Conservation (phyloP, 768 basidiomycete species). For the Suillus ampliporus region DNA sequence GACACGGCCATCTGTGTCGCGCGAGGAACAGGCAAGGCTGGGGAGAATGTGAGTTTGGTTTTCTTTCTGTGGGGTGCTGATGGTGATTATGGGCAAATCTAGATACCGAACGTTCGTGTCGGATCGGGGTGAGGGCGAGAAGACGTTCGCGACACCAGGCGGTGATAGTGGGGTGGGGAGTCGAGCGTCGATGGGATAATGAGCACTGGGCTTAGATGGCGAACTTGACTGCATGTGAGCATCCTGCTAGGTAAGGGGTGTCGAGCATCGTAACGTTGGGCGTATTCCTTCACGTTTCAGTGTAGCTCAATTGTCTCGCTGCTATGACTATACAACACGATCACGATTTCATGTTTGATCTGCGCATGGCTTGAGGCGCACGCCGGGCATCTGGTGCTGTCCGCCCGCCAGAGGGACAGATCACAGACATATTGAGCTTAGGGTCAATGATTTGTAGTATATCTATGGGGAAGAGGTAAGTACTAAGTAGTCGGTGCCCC, state of each 20-base stretch:
- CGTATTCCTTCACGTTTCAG: no score
- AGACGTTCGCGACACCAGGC: conserved; percentile 61
- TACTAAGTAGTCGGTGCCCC: no score
- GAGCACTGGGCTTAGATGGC: background rate
- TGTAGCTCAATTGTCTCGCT: no score
- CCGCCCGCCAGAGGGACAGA: background rate
- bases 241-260: no score
- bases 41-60: conserved; percentile 70
- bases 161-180: conserved; percentile 67
- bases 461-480: no score
- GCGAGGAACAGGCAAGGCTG: conserved; percentile 48
- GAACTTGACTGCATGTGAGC: background rate
- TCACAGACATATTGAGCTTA: no score
- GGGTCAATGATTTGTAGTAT: no score
- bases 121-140: conserved; percentile 66
- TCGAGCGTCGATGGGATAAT: conserved; percentile 66
- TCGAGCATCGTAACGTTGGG: no score
- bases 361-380: background rate
- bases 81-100: conserved; percentile 16
- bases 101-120: conserved; percentile 83
- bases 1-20: conserved; percentile 54
- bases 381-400: background rate
- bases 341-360: background rate
- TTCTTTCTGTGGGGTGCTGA: conserved; percentile 13
- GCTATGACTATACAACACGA: no score